Base-by-base conservation (phyloP, 2,329 filamentous ascomycete genomes). In the Fusarium sulawesiense region DNA sequence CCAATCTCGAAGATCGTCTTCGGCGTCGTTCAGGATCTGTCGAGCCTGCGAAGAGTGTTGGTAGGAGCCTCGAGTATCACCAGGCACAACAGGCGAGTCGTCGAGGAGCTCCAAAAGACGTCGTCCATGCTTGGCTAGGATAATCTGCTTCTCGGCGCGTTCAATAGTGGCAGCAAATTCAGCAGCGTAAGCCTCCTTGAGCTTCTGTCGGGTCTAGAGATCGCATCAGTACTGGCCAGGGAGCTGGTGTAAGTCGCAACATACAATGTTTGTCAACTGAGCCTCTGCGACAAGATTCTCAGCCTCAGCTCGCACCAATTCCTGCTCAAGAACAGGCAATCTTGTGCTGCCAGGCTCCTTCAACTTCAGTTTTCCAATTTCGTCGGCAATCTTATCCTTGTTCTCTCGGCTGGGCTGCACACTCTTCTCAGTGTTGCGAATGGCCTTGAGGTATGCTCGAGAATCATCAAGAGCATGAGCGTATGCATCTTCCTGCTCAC, bases 231-330 rank as follows among this genome's bases (percentile, higher is more conserved):
- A n/a, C 25, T 47, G 50, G 12, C 1, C 10, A 32, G 27, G n/a
- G 12, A 37, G 7, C 11, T 4, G 10, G 12, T 41, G 40, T 18
- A 58, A 46, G 40, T 61, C 30, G 6, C 29, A 27, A 87, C 91
- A 65, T 84, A 97, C 93, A 73, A 97, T 90, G 80, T 99, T 99
- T 77, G 92, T 95, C 79, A 99, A 86, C 81, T 99, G 96, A 23
- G 96, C 96, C 82, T 99, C 96, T 3, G 96, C 96, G 51, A 99
- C 96, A 63, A 99, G 83, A 76, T 93, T 97, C 84, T 98, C 94
- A 5, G 96, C 96, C 85, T 99, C 96, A 25, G 95, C 94, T 72
- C 96, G 88, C 56, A 99, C 94, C 56, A 99, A 89, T 84, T 98
- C 96, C 84, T 99, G 96, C 84, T 99, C 96, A 56, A 98, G 86